phyloP scores from a whole-genome alignment of 2,329 filamentous ascomycete species.

The Talaromyces sp. region DNA sequence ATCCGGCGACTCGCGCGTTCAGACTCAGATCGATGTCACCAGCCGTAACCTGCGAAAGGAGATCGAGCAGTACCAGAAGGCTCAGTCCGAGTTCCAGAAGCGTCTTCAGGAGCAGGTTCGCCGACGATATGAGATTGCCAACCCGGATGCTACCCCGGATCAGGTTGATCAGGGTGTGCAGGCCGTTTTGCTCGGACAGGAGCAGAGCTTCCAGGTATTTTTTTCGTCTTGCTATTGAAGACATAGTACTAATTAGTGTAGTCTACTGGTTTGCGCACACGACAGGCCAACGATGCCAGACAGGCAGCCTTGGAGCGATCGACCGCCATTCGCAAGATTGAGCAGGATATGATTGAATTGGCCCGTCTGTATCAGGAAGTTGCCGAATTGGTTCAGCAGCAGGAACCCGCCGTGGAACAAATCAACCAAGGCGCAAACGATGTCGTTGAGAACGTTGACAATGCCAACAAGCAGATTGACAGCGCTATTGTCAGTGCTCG shows the following conservation, averaged over 20 bases:
- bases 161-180: constrained; percentile 78
- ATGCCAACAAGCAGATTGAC: constrained; percentile 79
- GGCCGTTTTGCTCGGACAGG: constrained; percentile 58
- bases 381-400: constrained; percentile 78
- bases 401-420: constrained; percentile 73
- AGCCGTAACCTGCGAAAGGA: constrained; percentile 76
- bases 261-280: constrained; percentile 51
- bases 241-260: constrained; percentile 14
- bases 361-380: constrained; percentile 86
- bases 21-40: constrained; percentile 74
- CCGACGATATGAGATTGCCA: constrained; percentile 85
- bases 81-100: constrained; percentile 77
- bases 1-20: constrained; percentile 68
- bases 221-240: neutral
- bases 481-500: constrained; percentile 79
- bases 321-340: constrained; percentile 85
- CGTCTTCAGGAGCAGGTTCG: constrained; percentile 79
- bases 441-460: constrained; percentile 76
- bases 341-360: constrained; percentile 82
- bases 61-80: constrained; percentile 75
- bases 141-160: constrained; percentile 71
- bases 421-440: constrained; percentile 88
- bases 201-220: constrained; percentile 80
- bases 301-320: constrained; percentile 78
- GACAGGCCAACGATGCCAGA: constrained; percentile 75